Evolutionary conservation across 1,284 basidiomycete species (phyloP), one percentile per base, ranked within the genome.

Genomic region (Sporisorium graminicola): DNA sequence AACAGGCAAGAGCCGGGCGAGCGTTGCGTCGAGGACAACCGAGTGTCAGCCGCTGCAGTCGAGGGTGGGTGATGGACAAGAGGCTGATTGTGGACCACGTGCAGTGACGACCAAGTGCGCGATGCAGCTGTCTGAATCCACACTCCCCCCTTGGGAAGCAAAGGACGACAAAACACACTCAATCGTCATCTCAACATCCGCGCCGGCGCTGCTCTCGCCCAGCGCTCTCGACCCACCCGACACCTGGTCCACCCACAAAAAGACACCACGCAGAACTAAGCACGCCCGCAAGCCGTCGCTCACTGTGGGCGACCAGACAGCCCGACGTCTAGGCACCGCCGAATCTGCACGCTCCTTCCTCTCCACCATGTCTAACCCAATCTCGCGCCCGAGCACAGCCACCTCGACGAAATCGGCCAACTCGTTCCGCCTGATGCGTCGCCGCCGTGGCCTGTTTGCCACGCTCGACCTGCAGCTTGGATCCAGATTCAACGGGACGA

Each of bases 381-480:
- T 26, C 10, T 57, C 61, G 7, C 61, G 61, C 5, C 68, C 62
- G 0, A 51, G 55, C 2, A 71, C 62, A 18, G 58, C 9, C 5
- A 47, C 58, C 0, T 71, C 66, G 1, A 47, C 46, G 42, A 68
- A 42, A 43, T 69, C 67, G 4, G 22, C 44, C 52, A 33, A 13
- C 50, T 71, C 68, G 1, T 31, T 51, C 13, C 54, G 62, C 2
- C 47, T 42, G 16, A 37, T 51, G 10, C 55, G 29, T 13, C 68
- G 63, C 24, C 42, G 58, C 7, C 53, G 63, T 2, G 53, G 62
- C 5, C 58, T 61, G 0, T 31, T 57, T 5, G 52, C 63, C 12
- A 44, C 62, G 22, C 62, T 58, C 20, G 58, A 65, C n/a, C 16
- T 52, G 54, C 58, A 65, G 18, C 44, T 65, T 1, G 61, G 52